Evolutionary conservation across 257 asterid species (phyloP).

Genomic region (Solanum dulcamara): DNA sequence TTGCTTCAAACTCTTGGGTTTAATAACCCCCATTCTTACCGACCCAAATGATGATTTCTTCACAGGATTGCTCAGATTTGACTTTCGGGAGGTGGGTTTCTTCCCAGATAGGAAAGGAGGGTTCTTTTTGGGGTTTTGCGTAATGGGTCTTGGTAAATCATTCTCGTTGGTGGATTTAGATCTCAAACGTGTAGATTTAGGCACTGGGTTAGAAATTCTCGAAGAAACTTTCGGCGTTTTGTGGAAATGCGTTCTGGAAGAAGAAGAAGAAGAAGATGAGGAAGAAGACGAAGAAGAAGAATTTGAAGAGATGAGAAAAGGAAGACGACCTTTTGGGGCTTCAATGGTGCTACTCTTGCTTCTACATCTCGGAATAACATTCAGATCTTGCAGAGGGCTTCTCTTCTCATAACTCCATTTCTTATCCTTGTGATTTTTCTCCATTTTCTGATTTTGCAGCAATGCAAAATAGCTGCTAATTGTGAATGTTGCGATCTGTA

Average conservation of each 20-base stretch:
- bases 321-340: neutral
- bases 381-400: conserved; percentile 34
- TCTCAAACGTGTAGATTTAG: conserved; percentile 15
- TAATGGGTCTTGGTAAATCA: conserved; percentile 16
- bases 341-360: conserved; percentile 2
- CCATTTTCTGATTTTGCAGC: neutral
- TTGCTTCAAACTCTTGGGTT: conserved; percentile 3
- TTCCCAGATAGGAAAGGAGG: conserved; percentile 10
- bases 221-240: conserved; percentile 9
- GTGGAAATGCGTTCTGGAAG: conserved; percentile 11
- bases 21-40: conserved; percentile 2
- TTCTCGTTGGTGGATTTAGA: conserved; percentile 25
- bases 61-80: conserved; percentile 11
- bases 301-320: conserved; percentile 9
- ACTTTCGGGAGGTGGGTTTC: conserved; percentile 19
- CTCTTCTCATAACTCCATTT: conserved; percentile 7
- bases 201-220: conserved; percentile 10
- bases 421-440: neutral
- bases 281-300: conserved; percentile 8
- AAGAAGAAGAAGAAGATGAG: conserved; percentile 14
- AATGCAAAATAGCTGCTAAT: neutral
- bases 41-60: conserved; percentile 12
- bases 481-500: neutral
- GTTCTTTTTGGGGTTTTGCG: conserved; percentile 17
- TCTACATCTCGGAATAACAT: conserved; percentile 15